Conservation (phyloP, 306 rosid genomes). For the Gillenia trifoliata region DNA sequence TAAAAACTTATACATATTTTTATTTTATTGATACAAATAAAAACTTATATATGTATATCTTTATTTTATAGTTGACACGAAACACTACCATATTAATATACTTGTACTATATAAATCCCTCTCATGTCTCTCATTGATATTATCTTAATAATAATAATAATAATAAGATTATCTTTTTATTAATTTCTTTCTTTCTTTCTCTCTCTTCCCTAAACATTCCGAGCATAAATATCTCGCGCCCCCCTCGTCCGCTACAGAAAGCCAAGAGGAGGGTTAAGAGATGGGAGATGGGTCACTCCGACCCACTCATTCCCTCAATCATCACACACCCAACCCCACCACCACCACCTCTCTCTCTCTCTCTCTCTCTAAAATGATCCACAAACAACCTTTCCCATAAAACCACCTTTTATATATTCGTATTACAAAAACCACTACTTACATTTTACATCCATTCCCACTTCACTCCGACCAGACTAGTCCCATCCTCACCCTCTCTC, state of each 20-base stretch:
- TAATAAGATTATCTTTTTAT: not conserved
- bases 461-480: constrained; percentile 70
- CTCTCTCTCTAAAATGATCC: constrained; percentile 18
- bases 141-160: too few species aligned
- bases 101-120: too few species aligned
- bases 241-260: constrained; percentile 90
- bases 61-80: too few species aligned
- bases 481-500: constrained; percentile 58
- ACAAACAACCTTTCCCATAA: constrained; percentile 41
- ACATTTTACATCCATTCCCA: constrained; percentile 26
- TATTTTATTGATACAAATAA: too few species aligned
- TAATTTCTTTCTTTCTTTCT: not conserved
- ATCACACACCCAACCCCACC: constrained; percentile 34
- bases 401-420: constrained; percentile 28
- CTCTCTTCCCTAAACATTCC: not conserved
- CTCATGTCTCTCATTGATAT: too few species aligned
- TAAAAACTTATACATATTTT: too few species aligned
- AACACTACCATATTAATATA: too few species aligned
- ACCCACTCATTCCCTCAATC: constrained; percentile 98
- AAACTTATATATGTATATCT: too few species aligned
- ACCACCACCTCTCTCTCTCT: not conserved
- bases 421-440: constrained; percentile 33
- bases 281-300: constrained; percentile 50
- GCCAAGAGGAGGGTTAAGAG: constrained; percentile 27
- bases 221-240: constrained; percentile 60